These are phyloP conservation scores for Chlamydomonas sp. DNA, from an alignment of 139 green algal species.

Conservation along the genomic window DNA sequence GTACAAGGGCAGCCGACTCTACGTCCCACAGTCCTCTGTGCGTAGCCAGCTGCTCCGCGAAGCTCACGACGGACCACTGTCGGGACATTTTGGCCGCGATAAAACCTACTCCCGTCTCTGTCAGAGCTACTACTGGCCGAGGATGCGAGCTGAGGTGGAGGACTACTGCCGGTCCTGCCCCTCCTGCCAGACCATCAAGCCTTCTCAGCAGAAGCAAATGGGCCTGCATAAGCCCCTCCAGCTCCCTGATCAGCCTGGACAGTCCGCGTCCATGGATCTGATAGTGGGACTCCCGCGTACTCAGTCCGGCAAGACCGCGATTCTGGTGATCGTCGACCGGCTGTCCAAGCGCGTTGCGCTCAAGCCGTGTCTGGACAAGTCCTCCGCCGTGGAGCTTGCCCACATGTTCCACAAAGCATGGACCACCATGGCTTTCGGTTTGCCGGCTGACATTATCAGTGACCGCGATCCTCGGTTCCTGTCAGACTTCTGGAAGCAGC, in stretches of 20 bases:
- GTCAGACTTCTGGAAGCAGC: constrained; percentile 31
- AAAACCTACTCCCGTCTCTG: constrained; percentile 16
- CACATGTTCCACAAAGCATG: too few species aligned
- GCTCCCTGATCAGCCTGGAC: constrained; percentile 28
- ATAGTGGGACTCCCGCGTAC: constrained; percentile 35
- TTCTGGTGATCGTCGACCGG: constrained; percentile 51
- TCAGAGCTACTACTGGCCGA: constrained; percentile 22
- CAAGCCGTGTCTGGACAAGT: too few species aligned
- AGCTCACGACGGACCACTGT: background rate
- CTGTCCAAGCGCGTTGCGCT: constrained; percentile 51
- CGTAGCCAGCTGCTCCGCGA: background rate
- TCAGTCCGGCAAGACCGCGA: constrained; percentile 15
- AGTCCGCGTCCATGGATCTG: constrained; percentile 48
- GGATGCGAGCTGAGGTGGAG: constrained; percentile 11
- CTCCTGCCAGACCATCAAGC: constrained; percentile 35
- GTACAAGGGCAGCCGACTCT: background rate
- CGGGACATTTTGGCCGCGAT: constrained; percentile 10
- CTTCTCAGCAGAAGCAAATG: background rate
- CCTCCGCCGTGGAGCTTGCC: too few species aligned
- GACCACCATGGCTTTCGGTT: too few species aligned
- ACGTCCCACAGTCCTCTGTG: background rate
- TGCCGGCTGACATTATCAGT: too few species aligned
- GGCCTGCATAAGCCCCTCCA: constrained; percentile 42
- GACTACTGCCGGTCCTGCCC: constrained; percentile 26
- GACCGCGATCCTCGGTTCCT: constrained; percentile 51